Evolutionary conservation across 2,329 filamentous ascomycete genomes (phyloP).

Genomic region (Periconia macrospinosa): DNA sequence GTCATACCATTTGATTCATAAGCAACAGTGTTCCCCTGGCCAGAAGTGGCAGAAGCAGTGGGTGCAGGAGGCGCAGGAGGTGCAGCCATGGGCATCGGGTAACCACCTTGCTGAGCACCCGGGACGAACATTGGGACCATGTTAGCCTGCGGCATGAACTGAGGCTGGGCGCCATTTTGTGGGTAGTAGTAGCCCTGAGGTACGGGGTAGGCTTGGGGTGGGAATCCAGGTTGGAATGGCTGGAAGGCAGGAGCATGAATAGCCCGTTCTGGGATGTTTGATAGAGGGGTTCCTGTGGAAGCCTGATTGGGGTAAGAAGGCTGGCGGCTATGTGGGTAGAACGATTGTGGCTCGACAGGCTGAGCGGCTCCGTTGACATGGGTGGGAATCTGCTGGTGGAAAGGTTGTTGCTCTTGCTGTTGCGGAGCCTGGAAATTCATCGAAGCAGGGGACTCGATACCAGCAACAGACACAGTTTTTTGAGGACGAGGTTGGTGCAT

Average conservation of each 20-base stretch:
- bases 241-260: conserved; percentile 92
- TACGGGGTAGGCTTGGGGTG: conserved; percentile 44
- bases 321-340: conserved; percentile 66
- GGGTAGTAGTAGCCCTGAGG: conserved; percentile 66
- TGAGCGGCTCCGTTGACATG: conserved; percentile 66
- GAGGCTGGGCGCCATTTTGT: conserved; percentile 40
- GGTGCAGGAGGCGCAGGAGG: conserved; percentile 33
- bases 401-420: conserved; percentile 76
- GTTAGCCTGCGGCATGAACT: conserved; percentile 46
- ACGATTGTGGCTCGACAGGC: conserved; percentile 46
- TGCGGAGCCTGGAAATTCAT: conserved; percentile 62
- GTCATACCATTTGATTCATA: conserved; percentile 96
- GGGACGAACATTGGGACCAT: conserved; percentile 62
- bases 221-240: conserved; percentile 59
- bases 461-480: conserved; percentile 89
- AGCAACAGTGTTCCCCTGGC: conserved; percentile 63
- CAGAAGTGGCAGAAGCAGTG: conserved; percentile 32
- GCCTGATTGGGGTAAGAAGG: conserved; percentile 71
- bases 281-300: conserved; percentile 77
- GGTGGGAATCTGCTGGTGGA: conserved; percentile 90
- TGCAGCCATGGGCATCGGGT: conserved; percentile 43
- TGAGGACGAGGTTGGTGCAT: conserved; percentile 97
- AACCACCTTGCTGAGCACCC: conserved; percentile 53
- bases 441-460: conserved; percentile 81
- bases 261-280: conserved; percentile 88